Base-by-base conservation (phyloP, 805 yeast species). In the Spathaspora passalidarum region DNA sequence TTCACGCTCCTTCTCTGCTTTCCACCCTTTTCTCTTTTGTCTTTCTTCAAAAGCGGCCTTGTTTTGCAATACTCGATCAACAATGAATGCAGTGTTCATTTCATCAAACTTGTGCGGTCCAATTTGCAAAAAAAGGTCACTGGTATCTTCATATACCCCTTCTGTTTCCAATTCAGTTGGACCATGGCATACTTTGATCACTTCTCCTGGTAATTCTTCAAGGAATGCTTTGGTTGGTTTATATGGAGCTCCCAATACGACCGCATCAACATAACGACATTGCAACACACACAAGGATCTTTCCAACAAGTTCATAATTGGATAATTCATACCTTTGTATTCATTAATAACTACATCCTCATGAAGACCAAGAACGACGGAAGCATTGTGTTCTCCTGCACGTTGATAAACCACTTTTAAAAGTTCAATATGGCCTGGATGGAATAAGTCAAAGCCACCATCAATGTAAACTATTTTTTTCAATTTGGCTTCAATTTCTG, bases 381-480 rank as follows among this genome's bases (percentile, higher is more conserved):
- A 62, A 3, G 79, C 76, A 8, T 65, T 62, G 2, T 36, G 17
- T 10, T 46, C 41, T 1, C 42, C 34, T 13, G 57, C 59, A 4
- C 56, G 50, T 0, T 80, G 78, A 25, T 72, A 60, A 18, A 85
- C 75, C 13, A 69, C 60, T 47, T 76, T 69, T 50, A 92, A 70
- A 8, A 84, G 84, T 53, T 82, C 85, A 47, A 92, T 88, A 62
- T 94, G 97, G 17, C 96, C 97, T 17, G 96, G 90, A 62, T 89
- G 90, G 68, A 94, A 91, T 45, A 94, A 73, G 63, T 94, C 99
- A 68, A 91, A 94, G 1, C 86, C 86, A 10, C 97, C 98, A 52
- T 81, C 86, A 14, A 88, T 75, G 57, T 86, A 88, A 42, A 70
- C 71, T 11, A 75, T 53, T 44, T 55, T 56, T 17, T 29, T 17